A percentile compares a stretch with the other conserved stretches of the same genome.
These are phyloP conservation scores for Trichocladium uniseriatum DNA, from an alignment of 495 filamentous ascomycete genomes.

Conservation along the genomic window DNA sequence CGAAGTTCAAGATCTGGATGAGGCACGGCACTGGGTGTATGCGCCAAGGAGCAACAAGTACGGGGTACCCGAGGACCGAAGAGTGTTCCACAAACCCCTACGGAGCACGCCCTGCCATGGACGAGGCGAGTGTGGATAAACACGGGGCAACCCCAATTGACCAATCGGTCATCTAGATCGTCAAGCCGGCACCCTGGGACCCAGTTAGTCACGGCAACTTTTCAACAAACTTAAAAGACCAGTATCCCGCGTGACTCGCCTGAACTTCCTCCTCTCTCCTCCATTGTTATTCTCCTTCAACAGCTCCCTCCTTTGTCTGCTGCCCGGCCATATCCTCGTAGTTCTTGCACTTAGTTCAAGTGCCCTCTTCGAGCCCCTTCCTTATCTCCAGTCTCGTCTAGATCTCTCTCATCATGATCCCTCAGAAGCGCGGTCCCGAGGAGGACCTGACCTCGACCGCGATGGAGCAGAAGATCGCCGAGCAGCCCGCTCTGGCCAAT, in stretches of 20 bases:
- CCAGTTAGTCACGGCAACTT: not conserved
- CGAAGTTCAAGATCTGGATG: too few relatives aligned
- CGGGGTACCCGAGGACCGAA: not conserved
- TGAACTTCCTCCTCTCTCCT: not conserved
- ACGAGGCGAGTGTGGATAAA: not conserved
- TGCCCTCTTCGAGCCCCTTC: not conserved
- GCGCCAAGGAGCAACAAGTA: not conserved
- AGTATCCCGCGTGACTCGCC: not conserved
- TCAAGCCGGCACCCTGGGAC: not conserved
- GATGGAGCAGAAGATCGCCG: constrained; percentile 32
- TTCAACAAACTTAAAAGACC: not conserved
- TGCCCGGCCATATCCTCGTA: not conserved
- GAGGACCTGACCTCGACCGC: constrained; percentile 36
- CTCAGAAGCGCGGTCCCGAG: constrained; percentile 8
- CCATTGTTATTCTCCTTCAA: not conserved
- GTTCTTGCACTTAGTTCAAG: not conserved
- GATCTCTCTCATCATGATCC: not conserved
- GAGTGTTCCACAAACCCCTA: not conserved
- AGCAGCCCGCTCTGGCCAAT: constrained; percentile 20
- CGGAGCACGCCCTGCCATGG: not conserved
- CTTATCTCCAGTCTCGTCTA: not conserved
- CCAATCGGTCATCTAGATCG: constrained; percentile 1
- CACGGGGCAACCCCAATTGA: not conserved
- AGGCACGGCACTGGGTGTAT: too few relatives aligned
- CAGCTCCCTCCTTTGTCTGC: not conserved